phyloP scores from a whole-genome alignment of 176 grass and related monocot species.

The Typha latifolia region DNA sequence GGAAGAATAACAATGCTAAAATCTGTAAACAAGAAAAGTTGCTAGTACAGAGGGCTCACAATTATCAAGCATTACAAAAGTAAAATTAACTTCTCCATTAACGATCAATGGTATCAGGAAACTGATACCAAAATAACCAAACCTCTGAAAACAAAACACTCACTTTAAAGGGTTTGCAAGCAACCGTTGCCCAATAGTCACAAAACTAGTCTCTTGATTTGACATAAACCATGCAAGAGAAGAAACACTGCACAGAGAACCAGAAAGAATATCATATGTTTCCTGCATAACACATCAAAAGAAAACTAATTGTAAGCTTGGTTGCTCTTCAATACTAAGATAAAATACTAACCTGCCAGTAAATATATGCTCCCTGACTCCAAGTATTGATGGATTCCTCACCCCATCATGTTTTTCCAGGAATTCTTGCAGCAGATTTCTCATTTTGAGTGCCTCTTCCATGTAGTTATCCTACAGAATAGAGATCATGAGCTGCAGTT shows the following conservation, averaged over 20 bases:
- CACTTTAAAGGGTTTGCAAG: constrained; percentile 85
- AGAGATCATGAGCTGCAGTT: constrained; percentile 17
- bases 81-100: too few species aligned
- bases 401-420: constrained; percentile 48
- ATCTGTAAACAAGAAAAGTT: too few species aligned
- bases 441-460: constrained; percentile 99
- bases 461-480: constrained; percentile 86
- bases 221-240: constrained; percentile 99
- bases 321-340: constrained; percentile 2
- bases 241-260: constrained; percentile 62
- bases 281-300: not conserved
- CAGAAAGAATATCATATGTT: constrained; percentile 13
- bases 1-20: too few species aligned
- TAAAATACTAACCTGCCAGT: constrained; percentile 67
- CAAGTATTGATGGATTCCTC: constrained; percentile 79
- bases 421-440: constrained; percentile 93
- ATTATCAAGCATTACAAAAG: too few species aligned
- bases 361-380: constrained; percentile 97
- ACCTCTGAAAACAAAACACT: constrained; percentile 16
- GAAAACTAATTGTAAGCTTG: not conserved
- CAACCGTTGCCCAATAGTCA: constrained; percentile 86
- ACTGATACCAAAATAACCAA: too few species aligned
- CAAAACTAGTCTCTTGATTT: constrained; percentile 96
- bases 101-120: too few species aligned
- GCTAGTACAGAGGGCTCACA: too few species aligned